A percentile compares a stretch with the other conserved stretches of the same genome.
These are phyloP conservation scores for Trichopus zeylanicus DNA, from an alignment of 116 monocot genomes.

Conservation along the genomic window DNA sequence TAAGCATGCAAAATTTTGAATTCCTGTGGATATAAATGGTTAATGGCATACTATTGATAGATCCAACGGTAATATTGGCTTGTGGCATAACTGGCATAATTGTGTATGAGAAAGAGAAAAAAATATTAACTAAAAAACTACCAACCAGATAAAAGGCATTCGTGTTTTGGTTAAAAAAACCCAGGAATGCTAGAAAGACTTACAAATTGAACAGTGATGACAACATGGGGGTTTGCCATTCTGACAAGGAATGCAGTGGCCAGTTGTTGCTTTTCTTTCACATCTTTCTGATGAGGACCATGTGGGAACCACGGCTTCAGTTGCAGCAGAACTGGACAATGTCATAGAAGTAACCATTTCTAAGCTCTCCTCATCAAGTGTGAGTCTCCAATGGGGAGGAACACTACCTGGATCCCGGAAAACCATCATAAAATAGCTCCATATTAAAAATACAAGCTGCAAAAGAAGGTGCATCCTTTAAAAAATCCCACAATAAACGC, in stretches of 20 bases:
- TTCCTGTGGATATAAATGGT: neutral
- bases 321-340: conserved; percentile 22
- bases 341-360: conserved; percentile 16
- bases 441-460: conserved; percentile 78
- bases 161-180: neutral
- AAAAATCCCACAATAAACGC: neutral
- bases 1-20: neutral
- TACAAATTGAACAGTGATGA: conserved; percentile 95
- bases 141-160: too few relatives aligned
- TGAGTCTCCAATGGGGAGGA: conserved; percentile 66
- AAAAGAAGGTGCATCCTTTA: conserved; percentile 15
- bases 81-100: neutral
- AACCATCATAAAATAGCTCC: conserved; percentile 88
- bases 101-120: too few relatives aligned
- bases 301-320: conserved; percentile 19
- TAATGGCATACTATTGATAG: neutral
- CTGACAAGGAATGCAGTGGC: conserved; percentile 66
- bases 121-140: neutral
- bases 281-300: conserved; percentile 13
- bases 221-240: conserved; percentile 80
- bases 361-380: conserved; percentile 32
- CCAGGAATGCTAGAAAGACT: conserved; percentile 4
- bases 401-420: conserved; percentile 73
- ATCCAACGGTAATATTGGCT: neutral
- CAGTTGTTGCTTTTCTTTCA: conserved; percentile 29